phyloP scores from a whole-genome alignment of 2,329 filamentous ascomycete genomes.

The Colletotrichum scovillei region DNA sequence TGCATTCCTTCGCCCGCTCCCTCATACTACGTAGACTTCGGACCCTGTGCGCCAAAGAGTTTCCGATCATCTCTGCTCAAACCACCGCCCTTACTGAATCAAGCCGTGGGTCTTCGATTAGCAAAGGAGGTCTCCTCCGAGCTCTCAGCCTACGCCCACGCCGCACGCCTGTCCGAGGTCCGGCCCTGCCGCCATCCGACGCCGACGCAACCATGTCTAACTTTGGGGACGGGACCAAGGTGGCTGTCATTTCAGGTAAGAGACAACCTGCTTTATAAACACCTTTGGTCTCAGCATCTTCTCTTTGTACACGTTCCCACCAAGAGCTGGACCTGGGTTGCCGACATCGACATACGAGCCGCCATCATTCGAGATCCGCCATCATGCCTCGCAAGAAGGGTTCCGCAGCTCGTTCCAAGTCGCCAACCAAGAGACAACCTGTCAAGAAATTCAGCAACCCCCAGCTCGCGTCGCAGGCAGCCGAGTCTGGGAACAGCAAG shows the following conservation, averaged over 20 bases:
- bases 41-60: conserved; percentile 31
- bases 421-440: conserved; percentile 19
- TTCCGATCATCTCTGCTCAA: conserved; percentile 22
- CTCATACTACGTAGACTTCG: conserved; percentile 29
- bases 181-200: conserved; percentile 29
- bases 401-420: conserved; percentile 19
- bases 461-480: conserved; percentile 22
- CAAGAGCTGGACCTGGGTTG: neutral
- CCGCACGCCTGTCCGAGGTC: conserved; percentile 30
- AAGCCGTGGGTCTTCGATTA: conserved; percentile 21
- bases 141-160: conserved; percentile 19
- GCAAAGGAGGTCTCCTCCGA: neutral
- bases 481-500: conserved; percentile 24
- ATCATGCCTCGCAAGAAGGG: conserved; percentile 35
- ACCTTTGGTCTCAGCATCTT: conserved; percentile 9
- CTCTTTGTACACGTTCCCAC: neutral
- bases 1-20: conserved; percentile 21
- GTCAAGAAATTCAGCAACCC: conserved; percentile 28
- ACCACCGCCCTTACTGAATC: conserved; percentile 23
- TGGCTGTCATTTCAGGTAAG: conserved; percentile 33
- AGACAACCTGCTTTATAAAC: conserved; percentile 8
- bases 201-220: conserved; percentile 32
- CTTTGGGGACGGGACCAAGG: conserved; percentile 33
- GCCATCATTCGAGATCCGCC: neutral
- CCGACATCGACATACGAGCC: neutral